Percentiles rank a stretch among this genome's conserved stretches.
These are phyloP conservation scores for Colletotrichum gigasporum DNA, from an alignment of 2,329 filamentous ascomycete species.

Conservation along the genomic window DNA sequence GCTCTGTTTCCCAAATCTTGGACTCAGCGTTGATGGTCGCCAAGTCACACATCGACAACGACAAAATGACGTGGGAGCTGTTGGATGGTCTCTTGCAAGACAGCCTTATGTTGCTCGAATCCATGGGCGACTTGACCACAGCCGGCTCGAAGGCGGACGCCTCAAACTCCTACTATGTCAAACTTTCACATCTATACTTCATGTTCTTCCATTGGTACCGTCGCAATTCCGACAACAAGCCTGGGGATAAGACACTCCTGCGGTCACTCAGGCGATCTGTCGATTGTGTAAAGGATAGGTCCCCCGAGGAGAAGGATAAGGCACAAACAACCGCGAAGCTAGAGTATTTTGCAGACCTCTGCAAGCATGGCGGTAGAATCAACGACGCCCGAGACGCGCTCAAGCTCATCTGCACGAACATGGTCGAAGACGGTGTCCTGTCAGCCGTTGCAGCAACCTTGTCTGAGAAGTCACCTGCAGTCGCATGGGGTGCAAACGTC, in stretches of 20 bases:
- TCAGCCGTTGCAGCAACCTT: conserved; percentile 61
- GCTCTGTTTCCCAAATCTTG: conserved; percentile 64
- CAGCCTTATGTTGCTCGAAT: conserved; percentile 62
- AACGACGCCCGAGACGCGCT: conserved; percentile 69
- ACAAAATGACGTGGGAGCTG: conserved; percentile 59
- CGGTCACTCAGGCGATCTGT: conserved; percentile 71
- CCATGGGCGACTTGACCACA: conserved; percentile 53
- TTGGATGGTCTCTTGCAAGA: conserved; percentile 68
- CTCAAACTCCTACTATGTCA: conserved; percentile 63
- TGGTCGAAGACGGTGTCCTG: conserved; percentile 68
- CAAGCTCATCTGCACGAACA: conserved; percentile 67
- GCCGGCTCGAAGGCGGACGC: conserved; percentile 39
- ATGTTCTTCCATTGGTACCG: conserved; percentile 50
- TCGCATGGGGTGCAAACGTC: conserved; percentile 63
- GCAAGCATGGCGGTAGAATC: conserved; percentile 59
- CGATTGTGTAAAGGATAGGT: conserved; percentile 66
- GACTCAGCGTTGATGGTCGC: conserved; percentile 68
- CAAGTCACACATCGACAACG: conserved; percentile 61
- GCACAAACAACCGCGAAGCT: conserved; percentile 71
- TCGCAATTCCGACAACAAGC: conserved; percentile 46
- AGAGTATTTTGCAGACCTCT: conserved; percentile 72
- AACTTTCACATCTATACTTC: conserved; percentile 78
- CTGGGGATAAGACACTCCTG: conserved; percentile 55
- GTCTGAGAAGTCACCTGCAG: conserved; percentile 56
- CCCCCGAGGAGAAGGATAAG: conserved; percentile 63